Evolutionary conservation across 208 protist genomes (phyloP).

Genomic region (Strigomonas galati): DNA sequence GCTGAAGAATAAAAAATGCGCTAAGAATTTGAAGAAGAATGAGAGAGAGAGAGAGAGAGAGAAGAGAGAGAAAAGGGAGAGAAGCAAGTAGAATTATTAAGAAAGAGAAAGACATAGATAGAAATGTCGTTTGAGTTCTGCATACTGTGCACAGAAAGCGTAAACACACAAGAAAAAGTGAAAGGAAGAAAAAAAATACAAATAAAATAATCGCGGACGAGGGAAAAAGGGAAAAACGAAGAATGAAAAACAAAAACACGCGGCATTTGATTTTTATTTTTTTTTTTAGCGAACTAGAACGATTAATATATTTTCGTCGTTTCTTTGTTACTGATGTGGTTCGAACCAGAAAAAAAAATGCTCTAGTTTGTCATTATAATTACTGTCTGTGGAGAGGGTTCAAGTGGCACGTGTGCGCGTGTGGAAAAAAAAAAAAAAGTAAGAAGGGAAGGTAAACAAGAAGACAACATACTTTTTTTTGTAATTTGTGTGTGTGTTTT

Average conservation of each 20-base stretch:
- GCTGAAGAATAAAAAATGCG: conserved; percentile 11
- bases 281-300: no score
- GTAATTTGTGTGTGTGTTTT: background rate
- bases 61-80: conserved; percentile 14
- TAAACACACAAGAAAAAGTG: background rate
- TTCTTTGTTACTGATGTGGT: no score
- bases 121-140: no score
- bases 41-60: conserved; percentile 10
- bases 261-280: no score
- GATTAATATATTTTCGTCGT: no score
- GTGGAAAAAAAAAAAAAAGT: conserved; percentile 6
- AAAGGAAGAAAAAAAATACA: conserved; percentile 3
- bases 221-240: background rate
- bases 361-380: background rate
- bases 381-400: background rate
- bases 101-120: no score
- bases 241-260: background rate
- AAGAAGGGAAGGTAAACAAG: conserved; percentile 6
- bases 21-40: conserved; percentile 2
- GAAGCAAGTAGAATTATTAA: no score
- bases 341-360: background rate
- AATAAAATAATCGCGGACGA: background rate
- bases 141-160: no score
- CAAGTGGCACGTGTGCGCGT: conserved; percentile 3
- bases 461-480: conserved; percentile 3